Percentiles rank a stretch among this genome's conserved stretches.
Evolutionary conservation across 257 asterid genomes (phyloP).

Genomic region (Linderniella brevidens): DNA sequence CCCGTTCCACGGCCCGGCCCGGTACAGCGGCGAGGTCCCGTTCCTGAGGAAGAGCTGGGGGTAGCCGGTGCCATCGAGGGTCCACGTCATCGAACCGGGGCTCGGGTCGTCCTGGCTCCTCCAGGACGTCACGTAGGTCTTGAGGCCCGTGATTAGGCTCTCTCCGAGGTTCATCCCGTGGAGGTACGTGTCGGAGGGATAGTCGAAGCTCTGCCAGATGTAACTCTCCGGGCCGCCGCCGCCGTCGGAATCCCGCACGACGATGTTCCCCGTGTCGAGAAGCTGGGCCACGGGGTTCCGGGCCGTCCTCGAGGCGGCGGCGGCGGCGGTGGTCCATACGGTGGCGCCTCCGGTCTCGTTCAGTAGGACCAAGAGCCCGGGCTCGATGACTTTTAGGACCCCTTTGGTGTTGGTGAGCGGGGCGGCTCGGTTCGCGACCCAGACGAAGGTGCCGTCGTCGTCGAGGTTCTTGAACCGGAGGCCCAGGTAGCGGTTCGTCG

Average conservation of each 20-base stretch:
- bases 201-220: constrained; percentile 64
- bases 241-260: constrained; percentile 25
- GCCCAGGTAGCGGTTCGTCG: constrained; percentile 36
- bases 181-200: constrained; percentile 68
- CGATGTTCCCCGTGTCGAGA: constrained; percentile 49
- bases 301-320: constrained; percentile 14
- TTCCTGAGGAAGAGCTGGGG: constrained; percentile 36
- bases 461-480: constrained; percentile 41
- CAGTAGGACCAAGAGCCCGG: constrained; percentile 29
- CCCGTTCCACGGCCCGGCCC: constrained; percentile 96
- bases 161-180: constrained; percentile 92
- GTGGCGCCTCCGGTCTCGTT: constrained; percentile 26
- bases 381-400: constrained; percentile 36
- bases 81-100: constrained; percentile 48
- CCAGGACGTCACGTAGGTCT: constrained; percentile 57
- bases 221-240: constrained; percentile 13
- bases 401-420: constrained; percentile 20
- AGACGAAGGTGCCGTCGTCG: constrained; percentile 38
- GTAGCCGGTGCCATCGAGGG: constrained; percentile 31
- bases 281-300: constrained; percentile 28
- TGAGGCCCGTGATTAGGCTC: constrained; percentile 45
- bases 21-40: not conserved
- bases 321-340: constrained; percentile 10
- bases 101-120: constrained; percentile 45
- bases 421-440: constrained; percentile 75